Evolutionary conservation across 75 land plant species (phyloP), one percentile per base, ranked within the genome.

Genomic region (Sequoia sempervirens): DNA sequence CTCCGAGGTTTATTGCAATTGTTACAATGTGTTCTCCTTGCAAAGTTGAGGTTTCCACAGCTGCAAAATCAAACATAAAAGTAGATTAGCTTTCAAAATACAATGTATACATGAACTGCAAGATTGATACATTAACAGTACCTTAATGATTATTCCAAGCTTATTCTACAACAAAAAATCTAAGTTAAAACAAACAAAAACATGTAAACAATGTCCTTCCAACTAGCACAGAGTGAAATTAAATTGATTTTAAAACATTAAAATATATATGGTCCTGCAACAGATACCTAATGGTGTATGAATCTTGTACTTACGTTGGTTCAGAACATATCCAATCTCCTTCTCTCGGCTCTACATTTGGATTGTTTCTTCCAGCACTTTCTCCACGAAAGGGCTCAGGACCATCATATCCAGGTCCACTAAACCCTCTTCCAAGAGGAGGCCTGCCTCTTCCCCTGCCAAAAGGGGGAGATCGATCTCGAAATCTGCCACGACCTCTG

Each of bases 41-140:
- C 94, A 89, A 94, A 94, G 82, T 94, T 94, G 81, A 94, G 86
- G 84, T 92, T 94, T 40, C 88, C 88, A 84, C 95, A 94, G 34
- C 95, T 94, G 89, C 70, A 82, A 92, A 47, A 81, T 8, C 15
- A 36, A 80, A 54, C 54, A 80, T 78, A 78, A n/a, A 78, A 43
- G 1, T 18, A 75, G 12, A 78, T 78, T 78, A 26, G 46, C 45
- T 45, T 78, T 78, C 43, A 41, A 41, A 41, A n/a, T 26, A 41
- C 50, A 78, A 45, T 45, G 40, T 6, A 75, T 75, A 6, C 26
- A 37, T 38, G 32, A 45, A 30, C 28, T 9, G 13, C 50, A 78
- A 8, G 45, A 75, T 75, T 40, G 0, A 69, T 30, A 69, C 7
- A 10, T 69, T n/a, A 2, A 14, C 46, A 41, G n/a, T 41, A 41